phyloP scores from a whole-genome alignment of 805 yeast species.

The Saccharomycopsis capsularis region DNA sequence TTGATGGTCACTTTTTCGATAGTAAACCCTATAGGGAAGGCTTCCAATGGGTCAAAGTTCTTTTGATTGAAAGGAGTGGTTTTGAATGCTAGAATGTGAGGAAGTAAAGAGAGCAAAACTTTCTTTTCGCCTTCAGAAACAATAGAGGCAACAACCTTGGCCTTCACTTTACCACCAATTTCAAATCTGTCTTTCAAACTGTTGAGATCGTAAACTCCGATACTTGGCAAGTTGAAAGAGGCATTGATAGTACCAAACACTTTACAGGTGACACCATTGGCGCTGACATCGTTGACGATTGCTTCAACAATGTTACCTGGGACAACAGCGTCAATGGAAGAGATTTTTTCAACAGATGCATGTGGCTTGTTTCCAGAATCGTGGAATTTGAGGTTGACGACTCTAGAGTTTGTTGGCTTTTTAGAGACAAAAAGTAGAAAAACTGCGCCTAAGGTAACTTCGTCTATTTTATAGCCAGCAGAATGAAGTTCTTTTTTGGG shows the following conservation, averaged over 20 bases:
- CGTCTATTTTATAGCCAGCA: constrained; percentile 32
- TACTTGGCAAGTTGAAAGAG: constrained; percentile 61
- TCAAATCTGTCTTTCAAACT: constrained; percentile 54
- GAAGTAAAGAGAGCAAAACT: constrained; percentile 56
- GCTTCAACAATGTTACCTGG: constrained; percentile 85
- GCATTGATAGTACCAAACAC: constrained; percentile 71
- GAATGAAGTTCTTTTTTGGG: constrained; percentile 56
- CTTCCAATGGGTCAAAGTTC: constrained; percentile 41
- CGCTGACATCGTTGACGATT: constrained; percentile 49
- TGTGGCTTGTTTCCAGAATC: constrained; percentile 34
- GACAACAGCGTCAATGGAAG: constrained; percentile 70
- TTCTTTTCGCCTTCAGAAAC: constrained; percentile 47
- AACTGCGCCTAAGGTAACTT: constrained; percentile 56
- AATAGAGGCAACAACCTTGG: constrained; percentile 62
- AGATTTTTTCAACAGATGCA: constrained; percentile 44
- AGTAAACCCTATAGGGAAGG: constrained; percentile 74
- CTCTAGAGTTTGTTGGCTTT: constrained; percentile 26
- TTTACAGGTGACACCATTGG: constrained; percentile 63
- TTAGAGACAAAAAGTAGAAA: constrained; percentile 53
- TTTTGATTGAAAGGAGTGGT: constrained; percentile 22
- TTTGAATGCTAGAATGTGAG: constrained; percentile 40
- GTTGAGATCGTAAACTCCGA: constrained; percentile 39
- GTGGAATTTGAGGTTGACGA: constrained; percentile 46
- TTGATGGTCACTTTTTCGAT: constrained; percentile 52
- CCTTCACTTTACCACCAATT: constrained; percentile 59